phyloP scores from a whole-genome alignment of 805 yeast species.

The Schwanniomyces sp. region DNA sequence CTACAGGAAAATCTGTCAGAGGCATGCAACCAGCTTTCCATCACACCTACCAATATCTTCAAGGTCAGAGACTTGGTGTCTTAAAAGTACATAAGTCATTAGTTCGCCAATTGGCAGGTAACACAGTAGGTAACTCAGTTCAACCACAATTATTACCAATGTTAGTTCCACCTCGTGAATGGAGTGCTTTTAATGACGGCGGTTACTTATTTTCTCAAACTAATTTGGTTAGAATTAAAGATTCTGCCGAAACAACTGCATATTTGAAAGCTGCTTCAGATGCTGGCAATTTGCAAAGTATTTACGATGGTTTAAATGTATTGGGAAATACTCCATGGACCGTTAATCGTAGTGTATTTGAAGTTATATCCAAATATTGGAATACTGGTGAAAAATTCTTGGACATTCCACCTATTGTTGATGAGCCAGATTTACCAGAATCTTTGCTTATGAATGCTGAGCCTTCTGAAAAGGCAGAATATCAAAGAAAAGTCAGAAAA shows the following conservation, averaged over 20 bases:
- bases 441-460: slow-evolving; percentile 67
- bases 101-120: slow-evolving; percentile 65
- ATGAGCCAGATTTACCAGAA: slow-evolving; percentile 45
- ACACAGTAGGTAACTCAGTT: slow-evolving; percentile 59
- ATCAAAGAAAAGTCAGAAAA: slow-evolving; percentile 61
- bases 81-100: slow-evolving; percentile 72
- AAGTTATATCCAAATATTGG: slow-evolving; percentile 78
- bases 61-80: slow-evolving; percentile 80
- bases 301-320: slow-evolving; percentile 81
- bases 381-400: slow-evolving; percentile 74
- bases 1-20: slow-evolving; percentile 60
- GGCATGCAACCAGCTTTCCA: slow-evolving; percentile 88
- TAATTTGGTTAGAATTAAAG: slow-evolving; percentile 71
- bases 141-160: slow-evolving; percentile 91
- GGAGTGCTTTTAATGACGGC: slow-evolving; percentile 82
- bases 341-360: slow-evolving; percentile 69
- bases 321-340: slow-evolving; percentile 93
- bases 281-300: slow-evolving; percentile 59
- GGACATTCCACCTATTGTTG: slow-evolving; percentile 61
- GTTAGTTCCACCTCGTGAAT: slow-evolving; percentile 86
- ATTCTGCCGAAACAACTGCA: slow-evolving; percentile 86
- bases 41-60: slow-evolving; percentile 80
- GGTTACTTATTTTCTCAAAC: slow-evolving; percentile 74
- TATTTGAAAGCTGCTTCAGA: slow-evolving; percentile 84
- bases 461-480: slow-evolving; percentile 66